Evolutionary conservation across 2,329 filamentous ascomycete species (phyloP).

Genomic region (Alternaria longipes): DNA sequence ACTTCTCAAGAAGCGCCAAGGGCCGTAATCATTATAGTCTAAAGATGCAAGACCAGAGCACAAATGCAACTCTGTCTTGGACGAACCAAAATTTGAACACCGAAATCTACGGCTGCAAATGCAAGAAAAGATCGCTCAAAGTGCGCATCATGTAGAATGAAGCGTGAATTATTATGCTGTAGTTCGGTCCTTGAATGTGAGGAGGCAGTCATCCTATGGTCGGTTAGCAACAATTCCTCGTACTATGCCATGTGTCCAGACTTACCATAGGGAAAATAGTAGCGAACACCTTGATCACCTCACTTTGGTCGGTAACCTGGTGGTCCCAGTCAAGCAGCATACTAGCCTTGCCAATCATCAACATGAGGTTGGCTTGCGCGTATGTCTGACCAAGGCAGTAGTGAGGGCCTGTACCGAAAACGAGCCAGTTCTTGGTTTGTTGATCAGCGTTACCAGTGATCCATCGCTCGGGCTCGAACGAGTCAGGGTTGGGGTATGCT

Average conservation of each 20-base stretch:
- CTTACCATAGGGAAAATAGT: slow-evolving; percentile 96
- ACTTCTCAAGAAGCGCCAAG: slow-evolving; percentile 23
- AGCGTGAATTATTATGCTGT: slow-evolving; percentile 24
- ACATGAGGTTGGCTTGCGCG: slow-evolving; percentile 85
- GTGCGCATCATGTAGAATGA: slow-evolving; percentile 29
- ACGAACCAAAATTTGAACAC: slow-evolving; percentile 27
- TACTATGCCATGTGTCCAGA: slow-evolving; percentile 23
- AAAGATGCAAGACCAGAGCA: slow-evolving; percentile 28
- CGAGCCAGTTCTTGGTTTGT: slow-evolving; percentile 94
- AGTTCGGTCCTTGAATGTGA: slow-evolving; percentile 68
- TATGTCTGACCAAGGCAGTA: slow-evolving; percentile 97
- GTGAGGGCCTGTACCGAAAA: slow-evolving; percentile 94
- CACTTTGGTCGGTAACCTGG: slow-evolving; percentile 80
- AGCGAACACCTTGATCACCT: slow-evolving; percentile 98
- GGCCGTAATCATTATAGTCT: slow-evolving; percentile 42
- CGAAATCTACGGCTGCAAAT: slow-evolving; percentile 33
- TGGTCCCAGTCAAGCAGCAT: slow-evolving; percentile 91
- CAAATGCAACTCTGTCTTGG: slow-evolving; percentile 21
- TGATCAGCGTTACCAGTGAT: slow-evolving; percentile 88
- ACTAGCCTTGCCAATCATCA: slow-evolving; percentile 89
- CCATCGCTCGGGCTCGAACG: slow-evolving; percentile 64
- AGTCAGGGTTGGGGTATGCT: slow-evolving; percentile 87
- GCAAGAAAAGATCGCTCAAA: slow-evolving; percentile 35
- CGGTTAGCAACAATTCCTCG: slow-evolving; percentile 26
- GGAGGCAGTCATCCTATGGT: slow-evolving; percentile 79